These are phyloP conservation scores for Suillus occidentalis DNA, from an alignment of 768 basidiomycete species.

Conservation along the genomic window DNA sequence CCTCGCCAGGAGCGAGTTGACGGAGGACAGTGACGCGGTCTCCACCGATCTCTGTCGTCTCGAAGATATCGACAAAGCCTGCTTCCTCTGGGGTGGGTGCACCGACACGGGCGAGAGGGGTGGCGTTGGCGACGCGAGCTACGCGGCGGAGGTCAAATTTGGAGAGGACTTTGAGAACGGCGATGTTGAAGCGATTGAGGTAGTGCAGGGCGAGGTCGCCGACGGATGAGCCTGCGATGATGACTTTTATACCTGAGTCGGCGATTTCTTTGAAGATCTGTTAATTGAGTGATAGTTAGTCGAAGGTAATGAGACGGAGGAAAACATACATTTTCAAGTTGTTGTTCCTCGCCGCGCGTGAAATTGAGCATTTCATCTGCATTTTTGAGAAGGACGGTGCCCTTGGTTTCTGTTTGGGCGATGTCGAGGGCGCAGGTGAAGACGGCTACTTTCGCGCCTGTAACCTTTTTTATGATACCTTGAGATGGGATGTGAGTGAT, in stretches of 20 bases:
- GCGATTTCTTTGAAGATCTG: constrained; percentile 98
- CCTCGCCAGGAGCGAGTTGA: constrained; percentile 70
- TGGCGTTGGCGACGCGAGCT: constrained; percentile 94
- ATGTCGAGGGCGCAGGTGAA: constrained; percentile 92
- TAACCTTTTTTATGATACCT: constrained; percentile 83
- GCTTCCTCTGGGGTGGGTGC: constrained; percentile 97
- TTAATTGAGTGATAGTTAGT: neutral
- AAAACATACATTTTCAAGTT: constrained; percentile 75
- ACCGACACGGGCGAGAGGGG: constrained; percentile 93
- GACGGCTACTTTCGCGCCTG: constrained; percentile 90
- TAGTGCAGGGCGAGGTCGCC: constrained; percentile 98
- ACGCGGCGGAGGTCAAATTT: constrained; percentile 96
- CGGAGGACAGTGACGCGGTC: constrained; percentile 97
- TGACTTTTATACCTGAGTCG: constrained; percentile 89
- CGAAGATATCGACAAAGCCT: constrained; percentile 90
- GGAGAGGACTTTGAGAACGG: constrained; percentile 94
- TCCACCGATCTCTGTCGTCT: constrained; percentile 94
- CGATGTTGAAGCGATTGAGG: constrained; percentile 90
- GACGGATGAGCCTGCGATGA: constrained; percentile 90
- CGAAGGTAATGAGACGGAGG: neutral
- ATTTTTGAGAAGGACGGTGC: constrained; percentile 93
- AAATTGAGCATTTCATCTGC: constrained; percentile 98
- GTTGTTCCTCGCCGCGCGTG: constrained; percentile 93
- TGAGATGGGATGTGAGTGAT: neutral
- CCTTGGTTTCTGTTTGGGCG: constrained; percentile 98